Conservation (phyloP, 2,329 filamentous ascomycete genomes). For the Furcasterigmium furcatum region DNA sequence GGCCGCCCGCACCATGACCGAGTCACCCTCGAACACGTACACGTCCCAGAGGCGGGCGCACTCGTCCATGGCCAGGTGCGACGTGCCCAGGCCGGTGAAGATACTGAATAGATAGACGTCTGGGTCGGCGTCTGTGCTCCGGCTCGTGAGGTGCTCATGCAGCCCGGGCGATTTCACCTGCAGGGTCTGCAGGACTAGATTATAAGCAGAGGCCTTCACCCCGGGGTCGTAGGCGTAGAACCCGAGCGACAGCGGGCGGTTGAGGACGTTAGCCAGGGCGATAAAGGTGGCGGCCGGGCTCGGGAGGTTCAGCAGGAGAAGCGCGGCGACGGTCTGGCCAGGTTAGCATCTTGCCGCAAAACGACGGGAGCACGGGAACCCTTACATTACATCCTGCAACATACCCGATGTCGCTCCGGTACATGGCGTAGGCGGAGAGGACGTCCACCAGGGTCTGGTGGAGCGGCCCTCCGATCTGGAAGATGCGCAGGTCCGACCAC, state of each 20-base stretch:
- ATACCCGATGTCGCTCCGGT: conserved; percentile 78
- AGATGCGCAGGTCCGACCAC: conserved; percentile 71
- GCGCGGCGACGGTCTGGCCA: conserved; percentile 63
- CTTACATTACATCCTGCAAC: conserved; percentile 71
- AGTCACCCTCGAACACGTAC: conserved; percentile 78
- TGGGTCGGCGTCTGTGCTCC: conserved; percentile 39
- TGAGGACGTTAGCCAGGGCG: conserved; percentile 72
- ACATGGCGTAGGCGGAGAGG: conserved; percentile 76
- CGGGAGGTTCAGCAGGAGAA: conserved; percentile 70
- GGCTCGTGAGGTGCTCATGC: conserved; percentile 58
- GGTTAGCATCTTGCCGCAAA: conserved; percentile 13
- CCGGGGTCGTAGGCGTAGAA: conserved; percentile 69
- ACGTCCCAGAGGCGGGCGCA: conserved; percentile 76
- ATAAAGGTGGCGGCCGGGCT: conserved; percentile 64
- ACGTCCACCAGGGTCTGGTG: conserved; percentile 68
- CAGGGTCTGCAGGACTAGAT: conserved; percentile 65
- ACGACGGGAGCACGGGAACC: background rate
- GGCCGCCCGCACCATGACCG: conserved; percentile 65
- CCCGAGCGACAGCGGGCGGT: conserved; percentile 69
- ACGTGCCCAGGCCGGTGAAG: conserved; percentile 64
- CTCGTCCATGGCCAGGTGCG: conserved; percentile 62
- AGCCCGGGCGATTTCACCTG: conserved; percentile 61
- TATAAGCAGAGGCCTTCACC: conserved; percentile 68
- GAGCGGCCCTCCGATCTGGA: conserved; percentile 62
- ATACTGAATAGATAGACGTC: conserved; percentile 56